phyloP scores from a whole-genome alignment of 192 early-diverging fungal genomes.

The Coemansia sp. region DNA sequence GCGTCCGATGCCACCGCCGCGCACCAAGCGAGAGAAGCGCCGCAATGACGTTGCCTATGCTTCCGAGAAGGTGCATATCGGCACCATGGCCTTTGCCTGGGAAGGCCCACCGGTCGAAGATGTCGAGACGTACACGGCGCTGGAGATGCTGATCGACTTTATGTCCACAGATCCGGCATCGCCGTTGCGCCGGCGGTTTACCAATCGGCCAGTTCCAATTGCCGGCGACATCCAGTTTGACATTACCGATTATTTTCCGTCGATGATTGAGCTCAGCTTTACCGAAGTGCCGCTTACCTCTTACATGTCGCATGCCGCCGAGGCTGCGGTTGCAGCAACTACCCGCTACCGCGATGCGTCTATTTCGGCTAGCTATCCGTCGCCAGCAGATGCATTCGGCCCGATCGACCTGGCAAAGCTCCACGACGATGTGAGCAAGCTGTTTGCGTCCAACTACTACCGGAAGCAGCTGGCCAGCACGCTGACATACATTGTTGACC shows the following conservation, averaged over 20 bases:
- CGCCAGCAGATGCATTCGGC: slow-evolving; percentile 45
- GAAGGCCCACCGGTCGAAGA: slow-evolving; percentile 70
- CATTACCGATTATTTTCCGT: slow-evolving; percentile 54
- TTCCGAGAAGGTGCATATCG: slow-evolving; percentile 61
- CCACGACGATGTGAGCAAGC: slow-evolving; percentile 32
- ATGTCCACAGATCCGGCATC: slow-evolving; percentile 63
- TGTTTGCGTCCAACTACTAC: slow-evolving; percentile 47
- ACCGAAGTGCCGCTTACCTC: slow-evolving; percentile 41
- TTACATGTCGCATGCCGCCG: slow-evolving; percentile 36
- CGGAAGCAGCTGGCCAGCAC: slow-evolving; percentile 41
- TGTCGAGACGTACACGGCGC: slow-evolving; percentile 56
- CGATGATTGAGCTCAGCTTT: slow-evolving; percentile 64
- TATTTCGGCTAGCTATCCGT: slow-evolving; percentile 27
- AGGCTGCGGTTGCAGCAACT: slow-evolving; percentile 15
- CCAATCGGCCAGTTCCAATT: slow-evolving; percentile 63
- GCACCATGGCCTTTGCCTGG: slow-evolving; percentile 74
- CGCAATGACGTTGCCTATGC: slow-evolving; percentile 59
- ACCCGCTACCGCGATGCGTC: slow-evolving; percentile 37
- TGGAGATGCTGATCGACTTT: slow-evolving; percentile 75
- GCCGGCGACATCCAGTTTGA: slow-evolving; percentile 66
- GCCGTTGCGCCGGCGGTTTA: slow-evolving; percentile 70
- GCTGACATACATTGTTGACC: slow-evolving; percentile 33
- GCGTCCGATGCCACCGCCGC: slow-evolving; percentile 49
- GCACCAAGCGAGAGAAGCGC: slow-evolving; percentile 32
- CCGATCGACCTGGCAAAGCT: slow-evolving; percentile 41